Percentiles rank a stretch among this genome's conserved stretches.
Evolutionary conservation across 352 stramenopile genomes (phyloP).

Genomic region (Phytopythium ostracodes): DNA sequence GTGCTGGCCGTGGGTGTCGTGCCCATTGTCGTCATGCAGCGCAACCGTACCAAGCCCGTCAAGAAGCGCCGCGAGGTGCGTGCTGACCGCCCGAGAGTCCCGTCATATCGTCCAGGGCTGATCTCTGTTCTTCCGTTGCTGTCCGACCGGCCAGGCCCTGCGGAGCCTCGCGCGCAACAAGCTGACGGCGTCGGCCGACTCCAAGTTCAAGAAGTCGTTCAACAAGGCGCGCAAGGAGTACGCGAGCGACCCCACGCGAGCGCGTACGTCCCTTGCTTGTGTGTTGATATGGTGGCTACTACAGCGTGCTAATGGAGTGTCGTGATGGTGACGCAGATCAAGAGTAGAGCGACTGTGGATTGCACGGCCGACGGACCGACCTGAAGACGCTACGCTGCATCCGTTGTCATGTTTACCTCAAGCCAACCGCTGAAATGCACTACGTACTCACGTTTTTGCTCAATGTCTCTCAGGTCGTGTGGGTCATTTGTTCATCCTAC

Average conservation of each 20-base stretch:
- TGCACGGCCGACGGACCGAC: too few species aligned
- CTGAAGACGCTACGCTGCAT: too few species aligned
- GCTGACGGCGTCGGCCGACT: conserved; percentile 47
- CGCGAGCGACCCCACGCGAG: conserved; percentile 33
- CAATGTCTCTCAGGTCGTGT: too few species aligned
- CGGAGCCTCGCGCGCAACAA: conserved; percentile 76
- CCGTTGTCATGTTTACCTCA: too few species aligned
- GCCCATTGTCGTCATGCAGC: conserved; percentile 70
- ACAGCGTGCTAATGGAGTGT: too few species aligned
- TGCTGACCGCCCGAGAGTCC: too few species aligned
- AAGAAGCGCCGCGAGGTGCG: conserved; percentile 71
- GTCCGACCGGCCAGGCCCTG: conserved; percentile 47
- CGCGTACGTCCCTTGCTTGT: conserved; percentile 14
- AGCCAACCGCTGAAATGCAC: too few species aligned
- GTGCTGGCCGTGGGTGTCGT: conserved; percentile 48
- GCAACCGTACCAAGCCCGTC: conserved; percentile 61
- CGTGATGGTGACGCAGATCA: not conserved
- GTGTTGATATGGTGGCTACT: not conserved
- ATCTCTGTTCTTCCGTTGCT: too few species aligned
- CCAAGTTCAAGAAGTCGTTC: conserved; percentile 42
- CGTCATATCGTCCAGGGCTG: too few species aligned
- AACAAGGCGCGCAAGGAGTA: conserved; percentile 46
- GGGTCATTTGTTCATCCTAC: too few species aligned
- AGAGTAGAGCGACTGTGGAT: not conserved
- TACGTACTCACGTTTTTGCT: too few species aligned